phyloP scores from a whole-genome alignment of 768 basidiomycete genomes.

The Termitomyces sp. region DNA sequence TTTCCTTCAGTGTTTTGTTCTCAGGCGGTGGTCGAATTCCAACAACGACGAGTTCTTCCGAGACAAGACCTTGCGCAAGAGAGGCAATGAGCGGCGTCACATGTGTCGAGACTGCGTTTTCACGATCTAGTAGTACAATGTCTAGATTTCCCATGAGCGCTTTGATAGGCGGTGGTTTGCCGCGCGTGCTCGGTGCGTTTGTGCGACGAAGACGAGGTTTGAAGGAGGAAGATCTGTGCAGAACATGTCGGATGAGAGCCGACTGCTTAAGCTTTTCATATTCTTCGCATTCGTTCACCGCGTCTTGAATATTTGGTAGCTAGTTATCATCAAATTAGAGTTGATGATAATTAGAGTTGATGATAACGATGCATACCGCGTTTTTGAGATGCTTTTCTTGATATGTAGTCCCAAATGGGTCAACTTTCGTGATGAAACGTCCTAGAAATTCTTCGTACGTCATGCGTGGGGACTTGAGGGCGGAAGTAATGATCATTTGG shows the following conservation, averaged over 20 bases:
- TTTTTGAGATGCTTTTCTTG: constrained; percentile 25
- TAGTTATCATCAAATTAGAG: constrained; percentile 8
- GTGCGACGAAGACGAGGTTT: constrained; percentile 5
- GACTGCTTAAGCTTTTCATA: constrained; percentile 13
- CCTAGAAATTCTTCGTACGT: constrained; percentile 29
- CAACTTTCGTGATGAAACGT: constrained; percentile 24
- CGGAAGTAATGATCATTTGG: constrained; percentile 38
- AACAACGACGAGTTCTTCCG: constrained; percentile 48
- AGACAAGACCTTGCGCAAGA: constrained; percentile 46
- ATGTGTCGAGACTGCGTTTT: constrained; percentile 49
- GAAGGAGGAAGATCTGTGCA: constrained; percentile 14
- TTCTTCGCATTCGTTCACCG: constrained; percentile 19
- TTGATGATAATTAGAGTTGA: not conserved
- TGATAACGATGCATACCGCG: constrained; percentile 19
- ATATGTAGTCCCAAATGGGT: constrained; percentile 29
- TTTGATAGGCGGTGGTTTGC: constrained; percentile 13
- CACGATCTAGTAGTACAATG: constrained; percentile 45
- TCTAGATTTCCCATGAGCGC: constrained; percentile 42
- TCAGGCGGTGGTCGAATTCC: constrained; percentile 34
- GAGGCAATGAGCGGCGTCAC: constrained; percentile 57
- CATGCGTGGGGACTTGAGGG: constrained; percentile 22
- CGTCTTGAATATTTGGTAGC: constrained; percentile 25
- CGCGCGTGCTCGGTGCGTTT: constrained; percentile 1
- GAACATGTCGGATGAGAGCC: constrained; percentile 21
- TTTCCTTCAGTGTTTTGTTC: constrained; percentile 21